Base-by-base conservation (phyloP, 768 basidiomycete genomes). In the Myochromella boudieri region DNA sequence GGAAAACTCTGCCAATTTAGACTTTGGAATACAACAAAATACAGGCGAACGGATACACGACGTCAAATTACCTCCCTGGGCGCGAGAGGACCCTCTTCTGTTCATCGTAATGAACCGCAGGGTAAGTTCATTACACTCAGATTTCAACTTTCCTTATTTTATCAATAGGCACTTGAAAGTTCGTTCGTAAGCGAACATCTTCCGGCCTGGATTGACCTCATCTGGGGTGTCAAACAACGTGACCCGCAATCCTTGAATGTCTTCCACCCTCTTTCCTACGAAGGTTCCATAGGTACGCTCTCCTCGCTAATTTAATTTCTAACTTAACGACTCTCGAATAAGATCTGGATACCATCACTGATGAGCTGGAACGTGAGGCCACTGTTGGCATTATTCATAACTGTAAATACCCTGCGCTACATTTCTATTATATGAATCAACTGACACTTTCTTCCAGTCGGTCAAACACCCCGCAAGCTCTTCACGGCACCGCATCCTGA, bases 311-410 rank as follows among this genome's bases (percentile, higher is more conserved):
- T 12, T n/a, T 21, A 26, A 3, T 17, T 10, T 18, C 31, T 20
- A 36, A 48, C 46, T 20, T 44, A 36, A 18, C 18, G 18, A 10
- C 17, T n/a, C 5, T 29, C 20, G 37, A 3, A 37, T 10, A 42
- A 89, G 94, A 97, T 63, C 68, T 97, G 18, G 95, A 97, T 61
- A 65, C 77, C 3, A 95, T 97, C 44, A 78, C 80, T 4, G 88
- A 97, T 60, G 85, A 91, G 37, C 70, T 91, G 6, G 91, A 97
- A 67, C 80, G 88, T 27, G 91, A 93, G 58, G 94, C 95, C 0
- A 92, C 91, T 6, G 88, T 95, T 15, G 93, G 93, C 1, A 95
- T 95, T 46, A 95, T 97, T 39, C 93, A 95, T 64, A 95, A 95
- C 52, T 97, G 91, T 90, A 55, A 29, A 78, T 60, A 14, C n/a